Evolutionary conservation across 2,329 filamentous ascomycete genomes (phyloP).

Genomic region (Escovopsis sp.): DNA sequence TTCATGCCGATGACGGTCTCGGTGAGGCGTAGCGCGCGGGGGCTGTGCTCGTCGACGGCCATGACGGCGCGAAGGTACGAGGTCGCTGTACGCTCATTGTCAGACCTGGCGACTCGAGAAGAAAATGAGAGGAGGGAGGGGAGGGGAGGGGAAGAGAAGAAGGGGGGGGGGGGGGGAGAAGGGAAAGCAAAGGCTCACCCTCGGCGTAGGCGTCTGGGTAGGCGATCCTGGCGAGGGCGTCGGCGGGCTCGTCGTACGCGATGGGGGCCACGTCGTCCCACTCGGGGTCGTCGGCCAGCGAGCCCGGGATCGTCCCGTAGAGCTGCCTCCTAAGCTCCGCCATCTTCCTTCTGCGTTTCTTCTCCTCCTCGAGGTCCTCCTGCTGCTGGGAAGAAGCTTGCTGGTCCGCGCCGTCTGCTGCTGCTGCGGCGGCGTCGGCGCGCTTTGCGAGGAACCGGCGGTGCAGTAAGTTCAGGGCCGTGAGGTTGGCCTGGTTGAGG

Average conservation of each 20-base stretch:
- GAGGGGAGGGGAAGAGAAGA: background rate
- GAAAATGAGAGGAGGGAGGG: background rate
- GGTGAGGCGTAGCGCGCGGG: constrained; percentile 66
- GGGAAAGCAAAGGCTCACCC: constrained; percentile 26
- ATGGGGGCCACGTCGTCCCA: constrained; percentile 82
- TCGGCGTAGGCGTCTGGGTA: constrained; percentile 84
- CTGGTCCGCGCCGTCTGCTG: constrained; percentile 12
- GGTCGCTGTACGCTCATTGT: constrained; percentile 43
- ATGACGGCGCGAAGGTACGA: constrained; percentile 89
- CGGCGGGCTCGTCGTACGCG: constrained; percentile 66
- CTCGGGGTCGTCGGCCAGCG: constrained; percentile 45
- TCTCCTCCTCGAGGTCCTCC: constrained; percentile 32
- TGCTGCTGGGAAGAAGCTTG: constrained; percentile 8
- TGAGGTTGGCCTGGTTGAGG: constrained; percentile 27
- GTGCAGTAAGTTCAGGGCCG: constrained; percentile 29
- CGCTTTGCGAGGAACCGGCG: constrained; percentile 27
- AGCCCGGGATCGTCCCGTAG: constrained; percentile 33
- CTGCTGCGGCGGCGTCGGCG: constrained; percentile 13
- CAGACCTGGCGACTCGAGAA: background rate
- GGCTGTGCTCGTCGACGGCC: constrained; percentile 71
- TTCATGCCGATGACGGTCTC: constrained; percentile 86
- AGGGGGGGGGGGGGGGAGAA: background rate
- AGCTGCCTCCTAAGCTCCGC: constrained; percentile 34
- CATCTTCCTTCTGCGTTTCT: constrained; percentile 33
- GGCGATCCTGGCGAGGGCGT: constrained; percentile 80